A percentile compares a stretch with the other conserved stretches of the same genome.
phyloP scores from a whole-genome alignment of 768 basidiomycete species.

The Panaeolus papilionaceus region DNA sequence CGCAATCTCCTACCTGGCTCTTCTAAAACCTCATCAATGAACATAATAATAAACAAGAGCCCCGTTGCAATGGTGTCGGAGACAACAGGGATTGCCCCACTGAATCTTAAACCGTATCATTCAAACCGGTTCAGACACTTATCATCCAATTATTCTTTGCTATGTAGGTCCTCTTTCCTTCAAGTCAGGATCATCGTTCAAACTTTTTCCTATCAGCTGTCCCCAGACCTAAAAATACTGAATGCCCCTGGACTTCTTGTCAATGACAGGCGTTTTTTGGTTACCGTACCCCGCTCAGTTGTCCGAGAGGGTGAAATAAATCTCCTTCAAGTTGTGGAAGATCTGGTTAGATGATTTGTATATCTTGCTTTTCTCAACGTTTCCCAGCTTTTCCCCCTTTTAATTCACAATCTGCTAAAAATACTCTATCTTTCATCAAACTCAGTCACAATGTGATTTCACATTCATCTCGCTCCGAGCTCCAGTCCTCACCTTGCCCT shows the following conservation, averaged over 20 bases:
- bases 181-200: slow-evolving; percentile 9
- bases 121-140: slow-evolving; percentile 13
- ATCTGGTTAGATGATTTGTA: background rate
- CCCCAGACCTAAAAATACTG: background rate
- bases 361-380: background rate
- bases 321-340: background rate
- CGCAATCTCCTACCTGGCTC: background rate
- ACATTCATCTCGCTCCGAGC: slow-evolving; percentile 14
- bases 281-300: slow-evolving; percentile 8
- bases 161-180: background rate
- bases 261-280: background rate
- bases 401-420: slow-evolving; percentile 14
- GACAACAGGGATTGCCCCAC: background rate
- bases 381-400: slow-evolving; percentile 8
- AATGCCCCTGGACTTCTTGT: background rate
- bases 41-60: background rate
- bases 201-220: background rate
- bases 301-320: background rate
- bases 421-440: slow-evolving; percentile 13
- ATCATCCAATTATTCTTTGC: background rate
- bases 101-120: background rate
- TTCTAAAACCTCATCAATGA: background rate
- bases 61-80: slow-evolving; percentile 3
- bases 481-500: slow-evolving; percentile 13
- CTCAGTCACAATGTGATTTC: slow-evolving; percentile 10